These are phyloP conservation scores for Trichoderma arundinaceum DNA, from an alignment of 2,329 filamentous ascomycete genomes.

Conservation along the genomic window DNA sequence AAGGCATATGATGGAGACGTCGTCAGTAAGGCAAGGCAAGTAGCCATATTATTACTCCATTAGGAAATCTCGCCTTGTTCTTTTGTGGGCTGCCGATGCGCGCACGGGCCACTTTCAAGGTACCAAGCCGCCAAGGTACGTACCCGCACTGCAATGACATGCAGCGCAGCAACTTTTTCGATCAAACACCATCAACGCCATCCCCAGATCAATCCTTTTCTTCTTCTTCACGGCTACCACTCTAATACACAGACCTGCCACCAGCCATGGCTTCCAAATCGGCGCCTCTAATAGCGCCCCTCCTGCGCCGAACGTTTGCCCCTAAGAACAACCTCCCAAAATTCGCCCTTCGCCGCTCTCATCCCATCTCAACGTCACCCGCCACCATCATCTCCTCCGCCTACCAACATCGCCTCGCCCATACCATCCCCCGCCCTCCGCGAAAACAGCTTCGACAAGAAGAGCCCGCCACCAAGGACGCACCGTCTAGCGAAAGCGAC, in stretches of 20 bases:
- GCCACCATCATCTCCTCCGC: slow-evolving; percentile 6
- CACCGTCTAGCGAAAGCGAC: slow-evolving; percentile 40
- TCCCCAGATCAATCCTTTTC: neutral
- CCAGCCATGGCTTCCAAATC: slow-evolving; percentile 42
- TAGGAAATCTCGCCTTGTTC: slow-evolving; percentile 4
- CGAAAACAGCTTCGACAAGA: slow-evolving; percentile 23
- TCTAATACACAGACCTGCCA: neutral
- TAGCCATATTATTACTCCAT: neutral
- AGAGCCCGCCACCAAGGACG: slow-evolving; percentile 31
- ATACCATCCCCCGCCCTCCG: slow-evolving; percentile 47
- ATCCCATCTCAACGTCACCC: slow-evolving; percentile 31
- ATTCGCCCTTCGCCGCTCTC: slow-evolving; percentile 32
- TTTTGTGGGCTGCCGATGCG: neutral
- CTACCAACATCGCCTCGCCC: slow-evolving; percentile 40
- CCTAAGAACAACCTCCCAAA: slow-evolving; percentile 33
- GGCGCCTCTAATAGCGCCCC: slow-evolving; percentile 33
- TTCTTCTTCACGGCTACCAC: neutral
- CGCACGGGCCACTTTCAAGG: slow-evolving; percentile 5
- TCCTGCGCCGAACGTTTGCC: slow-evolving; percentile 33
- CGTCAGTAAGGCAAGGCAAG: neutral
- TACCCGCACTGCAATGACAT: slow-evolving; percentile 23
- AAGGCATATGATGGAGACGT: too few species aligned
- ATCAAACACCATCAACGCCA: slow-evolving; percentile 31
- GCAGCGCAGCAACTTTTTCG: slow-evolving; percentile 13
- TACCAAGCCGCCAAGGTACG: neutral